Conservation (phyloP, 352 stramenopile species). For the Elongisporangium senticosum region DNA sequence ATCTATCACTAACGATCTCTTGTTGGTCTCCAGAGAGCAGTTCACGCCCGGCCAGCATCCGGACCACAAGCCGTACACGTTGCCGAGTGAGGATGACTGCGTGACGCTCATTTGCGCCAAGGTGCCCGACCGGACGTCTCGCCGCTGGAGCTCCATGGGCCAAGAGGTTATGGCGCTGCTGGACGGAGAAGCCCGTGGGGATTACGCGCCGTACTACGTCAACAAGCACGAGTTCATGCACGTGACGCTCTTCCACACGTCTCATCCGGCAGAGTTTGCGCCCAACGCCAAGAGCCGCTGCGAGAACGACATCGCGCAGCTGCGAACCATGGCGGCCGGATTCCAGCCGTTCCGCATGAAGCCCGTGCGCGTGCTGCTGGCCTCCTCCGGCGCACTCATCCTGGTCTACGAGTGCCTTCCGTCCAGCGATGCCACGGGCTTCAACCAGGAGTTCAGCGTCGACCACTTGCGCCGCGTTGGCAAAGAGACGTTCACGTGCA, state of each 20-base stretch:
- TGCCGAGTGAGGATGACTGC: constrained; percentile 33
- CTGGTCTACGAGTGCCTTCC: constrained; percentile 54
- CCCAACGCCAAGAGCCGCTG: constrained; percentile 29
- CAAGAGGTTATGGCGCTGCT: constrained; percentile 39
- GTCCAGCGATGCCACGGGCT: constrained; percentile 14
- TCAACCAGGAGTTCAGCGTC: constrained; percentile 42
- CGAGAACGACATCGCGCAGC: constrained; percentile 32
- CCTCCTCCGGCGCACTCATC: constrained; percentile 58
- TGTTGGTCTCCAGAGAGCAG: constrained; percentile 16
- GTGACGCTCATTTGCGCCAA: constrained; percentile 45
- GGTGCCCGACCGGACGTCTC: constrained; percentile 29
- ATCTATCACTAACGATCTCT: too few relatives aligned
- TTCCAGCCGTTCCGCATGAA: constrained; percentile 40
- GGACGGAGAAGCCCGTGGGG: constrained; percentile 20
- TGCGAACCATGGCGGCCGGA: constrained; percentile 27
- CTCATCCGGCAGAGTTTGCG: constrained; percentile 51
- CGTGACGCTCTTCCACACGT: constrained; percentile 78
- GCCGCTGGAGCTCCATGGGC: constrained; percentile 30
- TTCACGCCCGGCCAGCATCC: constrained; percentile 31
- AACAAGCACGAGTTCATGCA: constrained; percentile 69
- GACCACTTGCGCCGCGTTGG: constrained; percentile 45
- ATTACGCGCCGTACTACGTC: constrained; percentile 42
- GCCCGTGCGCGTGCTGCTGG: constrained; percentile 47
- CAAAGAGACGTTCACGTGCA: constrained; percentile 40
- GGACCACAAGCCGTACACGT: constrained; percentile 40